A percentile compares a stretch with the other conserved stretches of the same genome.
Evolutionary conservation across 202 grass and related monocot genomes (phyloP).

Genomic region (Elaeis oleifera): DNA sequence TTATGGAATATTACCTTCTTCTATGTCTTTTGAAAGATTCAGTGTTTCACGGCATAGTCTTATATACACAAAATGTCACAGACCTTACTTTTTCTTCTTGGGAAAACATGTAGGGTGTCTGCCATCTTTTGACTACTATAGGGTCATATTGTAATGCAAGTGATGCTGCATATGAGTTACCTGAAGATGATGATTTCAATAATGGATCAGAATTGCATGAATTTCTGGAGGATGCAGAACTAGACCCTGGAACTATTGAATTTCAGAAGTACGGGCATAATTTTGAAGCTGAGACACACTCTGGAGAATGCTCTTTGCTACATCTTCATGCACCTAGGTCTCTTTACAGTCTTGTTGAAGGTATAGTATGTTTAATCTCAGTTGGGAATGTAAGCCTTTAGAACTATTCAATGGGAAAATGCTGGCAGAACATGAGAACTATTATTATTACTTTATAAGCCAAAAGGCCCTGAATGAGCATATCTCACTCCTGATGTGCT

Average conservation of each 20-base stretch:
- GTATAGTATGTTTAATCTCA: conserved; percentile 23
- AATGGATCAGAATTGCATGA: conserved; percentile 44
- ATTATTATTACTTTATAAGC: too few relatives aligned
- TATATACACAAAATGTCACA: conserved; percentile 12
- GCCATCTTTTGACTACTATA: conserved; percentile 70
- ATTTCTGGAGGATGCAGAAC: conserved; percentile 40
- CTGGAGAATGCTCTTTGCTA: conserved; percentile 37
- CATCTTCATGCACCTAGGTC: conserved; percentile 28
- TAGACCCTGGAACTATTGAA: conserved; percentile 32
- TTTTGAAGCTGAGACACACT: conserved; percentile 36
- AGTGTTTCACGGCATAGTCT: background rate
- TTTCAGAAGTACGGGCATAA: conserved; percentile 44
- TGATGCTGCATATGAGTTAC: conserved; percentile 48
- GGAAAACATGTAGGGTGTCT: conserved; percentile 57
- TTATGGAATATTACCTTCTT: too few relatives aligned
- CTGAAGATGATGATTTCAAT: conserved; percentile 63
- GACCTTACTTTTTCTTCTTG: conserved; percentile 12
- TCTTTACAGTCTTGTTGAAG: conserved; percentile 41
- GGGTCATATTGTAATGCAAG: conserved; percentile 54
- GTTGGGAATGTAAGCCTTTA: too few relatives aligned
- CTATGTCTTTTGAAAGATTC: background rate
- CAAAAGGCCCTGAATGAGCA: too few relatives aligned
- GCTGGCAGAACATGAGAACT: too few relatives aligned
- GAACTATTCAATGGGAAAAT: too few relatives aligned
- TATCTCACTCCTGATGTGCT: too few relatives aligned